Percentiles rank a stretch among this genome's conserved stretches.
Evolutionary conservation across 2,329 filamentous ascomycete species (phyloP).

Genomic region (Sporothrix inflata): DNA sequence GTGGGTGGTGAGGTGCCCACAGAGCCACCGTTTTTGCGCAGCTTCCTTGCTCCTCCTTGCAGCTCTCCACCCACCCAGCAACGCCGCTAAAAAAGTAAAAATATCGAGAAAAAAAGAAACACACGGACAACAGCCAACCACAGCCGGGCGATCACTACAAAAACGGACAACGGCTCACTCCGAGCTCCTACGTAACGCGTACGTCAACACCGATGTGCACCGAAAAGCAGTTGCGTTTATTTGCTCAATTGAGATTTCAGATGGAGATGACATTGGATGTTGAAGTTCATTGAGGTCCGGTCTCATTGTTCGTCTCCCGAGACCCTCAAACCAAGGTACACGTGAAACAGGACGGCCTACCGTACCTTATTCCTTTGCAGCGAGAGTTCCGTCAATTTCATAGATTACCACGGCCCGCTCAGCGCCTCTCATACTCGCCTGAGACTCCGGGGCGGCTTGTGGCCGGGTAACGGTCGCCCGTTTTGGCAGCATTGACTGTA

Average conservation of each 20-base stretch:
- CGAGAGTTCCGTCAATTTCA: not conserved
- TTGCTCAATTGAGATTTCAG: not conserved
- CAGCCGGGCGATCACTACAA: not conserved
- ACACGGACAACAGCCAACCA: not conserved
- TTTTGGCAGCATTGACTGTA: not conserved
- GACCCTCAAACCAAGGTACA: conserved; percentile 2
- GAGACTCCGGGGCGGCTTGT: conserved; percentile 19
- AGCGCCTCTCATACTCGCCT: not conserved
- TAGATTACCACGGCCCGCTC: not conserved
- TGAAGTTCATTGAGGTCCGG: not conserved
- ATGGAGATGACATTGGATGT: not conserved
- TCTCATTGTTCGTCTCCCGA: not conserved
- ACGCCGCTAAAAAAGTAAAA: conserved; percentile 26
- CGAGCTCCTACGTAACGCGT: conserved; percentile 11
- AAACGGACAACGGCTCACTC: not conserved
- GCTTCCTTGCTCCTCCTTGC: not conserved
- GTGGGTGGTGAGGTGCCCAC: not conserved
- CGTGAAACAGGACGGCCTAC: conserved; percentile 17
- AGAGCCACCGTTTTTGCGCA: not conserved
- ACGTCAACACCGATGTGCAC: not conserved
- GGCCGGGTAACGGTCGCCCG: conserved; percentile 20
- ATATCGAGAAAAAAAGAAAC: not conserved
- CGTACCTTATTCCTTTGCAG: not conserved
- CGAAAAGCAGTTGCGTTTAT: not conserved
- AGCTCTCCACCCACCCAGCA: conserved; percentile 25